Percentiles rank a stretch among this genome's conserved stretches.
These are phyloP conservation scores for Geotrichum cucujoidarum DNA, from an alignment of 1,139 yeast species.

Conservation along the genomic window DNA sequence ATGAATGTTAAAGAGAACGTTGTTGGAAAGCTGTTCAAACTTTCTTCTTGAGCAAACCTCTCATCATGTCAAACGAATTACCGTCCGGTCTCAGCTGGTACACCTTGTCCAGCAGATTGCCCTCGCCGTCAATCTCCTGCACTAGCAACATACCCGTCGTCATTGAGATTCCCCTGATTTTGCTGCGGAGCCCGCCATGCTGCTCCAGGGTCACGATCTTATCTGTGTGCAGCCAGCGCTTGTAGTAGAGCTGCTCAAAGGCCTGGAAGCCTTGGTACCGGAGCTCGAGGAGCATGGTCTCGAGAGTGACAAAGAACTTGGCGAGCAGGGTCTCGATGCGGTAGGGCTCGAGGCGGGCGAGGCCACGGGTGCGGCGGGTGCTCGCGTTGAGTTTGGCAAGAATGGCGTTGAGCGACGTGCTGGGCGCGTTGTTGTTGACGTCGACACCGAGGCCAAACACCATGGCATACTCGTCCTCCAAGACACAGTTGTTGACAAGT, in stretches of 20 bases:
- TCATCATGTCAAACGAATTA: constrained; percentile 90
- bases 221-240: constrained; percentile 76
- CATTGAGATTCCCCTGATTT: constrained; percentile 70
- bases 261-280: constrained; percentile 59
- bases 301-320: constrained; percentile 57
- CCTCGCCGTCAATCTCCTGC: constrained; percentile 48
- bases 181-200: constrained; percentile 52
- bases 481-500: constrained; percentile 69
- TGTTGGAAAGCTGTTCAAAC: background rate
- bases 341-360: constrained; percentile 30
- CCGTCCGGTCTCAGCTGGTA: constrained; percentile 93
- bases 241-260: constrained; percentile 68
- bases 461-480: constrained; percentile 50
- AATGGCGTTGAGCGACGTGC: constrained; percentile 79
- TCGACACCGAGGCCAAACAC: constrained; percentile 89
- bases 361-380: constrained; percentile 42
- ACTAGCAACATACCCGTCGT: constrained; percentile 82
- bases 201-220: constrained; percentile 52
- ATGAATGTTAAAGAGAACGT: background rate
- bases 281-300: constrained; percentile 57
- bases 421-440: constrained; percentile 72
- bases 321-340: constrained; percentile 66
- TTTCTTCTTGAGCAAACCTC: constrained; percentile 62
- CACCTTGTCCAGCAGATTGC: constrained; percentile 42
- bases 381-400: constrained; percentile 49